Base-by-base conservation (phyloP, 2,329 filamentous ascomycete species). In the Fulvia fulva region DNA sequence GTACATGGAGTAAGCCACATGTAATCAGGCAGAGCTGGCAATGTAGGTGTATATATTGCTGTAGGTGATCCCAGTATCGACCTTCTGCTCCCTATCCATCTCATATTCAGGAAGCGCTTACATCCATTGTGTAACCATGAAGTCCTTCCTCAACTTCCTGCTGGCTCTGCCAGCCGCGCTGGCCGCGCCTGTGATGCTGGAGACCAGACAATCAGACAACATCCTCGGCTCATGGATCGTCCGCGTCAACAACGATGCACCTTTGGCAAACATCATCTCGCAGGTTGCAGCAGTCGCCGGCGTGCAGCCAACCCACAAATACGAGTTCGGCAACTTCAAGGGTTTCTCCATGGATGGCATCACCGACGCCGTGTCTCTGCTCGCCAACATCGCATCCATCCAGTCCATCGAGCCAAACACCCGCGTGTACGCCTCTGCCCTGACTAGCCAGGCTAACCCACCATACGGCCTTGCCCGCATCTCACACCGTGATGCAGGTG, bases 391-490 rank as follows among this genome's bases (percentile, higher is more conserved):
- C 23, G 58, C 63, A 12, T 51, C 74, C 64, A 70, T 77, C 49
- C 68, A 73, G 28, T 47, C 60, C 8, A 70, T 76, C 54, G 74
- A 76, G 67, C 71, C 73, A 58, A 74, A 77, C 57, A 73, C 70
- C 51, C 58, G 71, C 37, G 68, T 76, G 51, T 67, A 65, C 51
- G 68, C 70, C 44, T 68, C 67, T 55, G 70, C 76, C 19, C 71
- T 73, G 34, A 67, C 71, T 21, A 75, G 71, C 9, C 76, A 78
- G 63, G 64, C 66, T 30, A 70, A 70, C 37, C 68, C 75, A 34
- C 70, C 75, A 3, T 77, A 73, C 70, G 76, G 76, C 50, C 67
- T 78, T n/a, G 71, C 67, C 11, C 73, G 75, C 53, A 73, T 78
- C 53, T 76, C 74, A 11, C 71, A 75, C 21, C 57, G 55, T 37